Conservation (phyloP, 1,139 yeast species). For the Meyerozyma smithsonii region DNA sequence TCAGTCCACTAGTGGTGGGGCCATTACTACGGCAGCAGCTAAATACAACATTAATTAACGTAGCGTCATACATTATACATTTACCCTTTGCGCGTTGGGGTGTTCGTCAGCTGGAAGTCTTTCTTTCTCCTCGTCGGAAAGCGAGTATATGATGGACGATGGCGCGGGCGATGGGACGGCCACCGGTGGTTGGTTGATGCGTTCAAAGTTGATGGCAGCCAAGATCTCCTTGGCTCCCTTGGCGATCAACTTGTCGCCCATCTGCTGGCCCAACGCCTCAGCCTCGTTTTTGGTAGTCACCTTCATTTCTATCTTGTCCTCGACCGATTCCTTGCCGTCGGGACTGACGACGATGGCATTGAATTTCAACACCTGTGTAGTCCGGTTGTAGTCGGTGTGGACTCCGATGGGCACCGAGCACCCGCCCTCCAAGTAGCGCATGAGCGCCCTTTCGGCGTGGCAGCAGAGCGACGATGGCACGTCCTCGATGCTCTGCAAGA, state of each 20-base stretch:
- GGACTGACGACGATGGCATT: slow-evolving; percentile 80
- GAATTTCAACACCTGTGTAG: slow-evolving; percentile 41
- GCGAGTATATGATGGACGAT: not conserved
- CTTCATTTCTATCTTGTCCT: slow-evolving; percentile 39
- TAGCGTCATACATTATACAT: slow-evolving; percentile 1
- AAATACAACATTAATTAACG: not conserved
- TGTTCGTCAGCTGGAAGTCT: not conserved
- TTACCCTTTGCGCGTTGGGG: not conserved
- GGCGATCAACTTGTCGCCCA: slow-evolving; percentile 64
- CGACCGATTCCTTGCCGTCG: slow-evolving; percentile 71
- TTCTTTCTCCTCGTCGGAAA: not conserved
- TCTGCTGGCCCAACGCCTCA: slow-evolving; percentile 58
- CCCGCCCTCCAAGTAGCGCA: slow-evolving; percentile 93
- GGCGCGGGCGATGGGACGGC: slow-evolving; percentile 3
- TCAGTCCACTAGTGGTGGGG: not conserved
- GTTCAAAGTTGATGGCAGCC: slow-evolving; percentile 72
- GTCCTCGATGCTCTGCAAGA: slow-evolving; percentile 65
- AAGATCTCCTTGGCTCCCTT: slow-evolving; percentile 82
- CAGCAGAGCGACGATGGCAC: slow-evolving; percentile 69
- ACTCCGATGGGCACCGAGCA: slow-evolving; percentile 98
- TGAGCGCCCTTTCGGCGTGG: slow-evolving; percentile 82
- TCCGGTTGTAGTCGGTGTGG: slow-evolving; percentile 49
- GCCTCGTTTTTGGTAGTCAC: slow-evolving; percentile 54
- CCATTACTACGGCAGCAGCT: not conserved
- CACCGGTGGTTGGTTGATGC: slow-evolving; percentile 41